Percentiles rank a stretch among this genome's conserved stretches.
phyloP scores from a whole-genome alignment of 2,329 filamentous ascomycete genomes.

The Mycogone perniciosa region DNA sequence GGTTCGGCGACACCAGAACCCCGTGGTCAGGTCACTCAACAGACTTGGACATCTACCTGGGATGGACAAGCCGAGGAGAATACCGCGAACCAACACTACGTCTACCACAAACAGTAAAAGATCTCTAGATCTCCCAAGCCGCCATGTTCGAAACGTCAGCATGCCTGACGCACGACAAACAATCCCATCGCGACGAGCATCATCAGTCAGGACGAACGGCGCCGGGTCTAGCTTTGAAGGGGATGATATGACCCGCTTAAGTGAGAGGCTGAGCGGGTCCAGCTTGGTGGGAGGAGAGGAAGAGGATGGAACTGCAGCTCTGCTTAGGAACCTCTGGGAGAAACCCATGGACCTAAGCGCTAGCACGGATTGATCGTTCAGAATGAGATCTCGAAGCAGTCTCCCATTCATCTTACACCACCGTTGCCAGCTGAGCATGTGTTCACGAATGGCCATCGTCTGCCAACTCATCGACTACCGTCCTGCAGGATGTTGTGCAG shows the following conservation, averaged over 20 bases:
- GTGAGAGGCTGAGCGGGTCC: slow-evolving; percentile 42
- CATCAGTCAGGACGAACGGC: slow-evolving; percentile 33
- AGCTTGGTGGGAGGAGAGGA: slow-evolving; percentile 44
- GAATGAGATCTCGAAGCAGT: neutral
- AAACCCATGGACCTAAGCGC: slow-evolving; percentile 52
- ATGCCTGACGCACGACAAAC: slow-evolving; percentile 30
- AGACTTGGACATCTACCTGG: slow-evolving; percentile 42
- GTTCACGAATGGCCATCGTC: too few species aligned
- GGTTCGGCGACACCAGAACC: slow-evolving; percentile 65
- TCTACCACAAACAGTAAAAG: slow-evolving; percentile 33
- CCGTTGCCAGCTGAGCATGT: too few species aligned
- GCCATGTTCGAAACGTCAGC: slow-evolving; percentile 35
- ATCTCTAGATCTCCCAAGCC: slow-evolving; percentile 23
- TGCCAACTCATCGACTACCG: too few species aligned
- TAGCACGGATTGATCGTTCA: slow-evolving; percentile 29
- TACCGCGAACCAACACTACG: slow-evolving; percentile 36
- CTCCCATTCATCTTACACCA: neutral
- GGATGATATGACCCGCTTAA: slow-evolving; percentile 37
- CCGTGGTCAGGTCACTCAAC: slow-evolving; percentile 56
- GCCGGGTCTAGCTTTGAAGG: slow-evolving; percentile 40
- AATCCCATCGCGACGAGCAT: slow-evolving; percentile 26
- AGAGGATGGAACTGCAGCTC: slow-evolving; percentile 43
- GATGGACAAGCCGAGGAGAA: slow-evolving; percentile 43
- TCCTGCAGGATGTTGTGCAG: too few species aligned
- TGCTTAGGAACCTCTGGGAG: slow-evolving; percentile 56